These are phyloP conservation scores for Collybiopsis luxurians DNA, from an alignment of 768 basidiomycete genomes.

Conservation along the genomic window DNA sequence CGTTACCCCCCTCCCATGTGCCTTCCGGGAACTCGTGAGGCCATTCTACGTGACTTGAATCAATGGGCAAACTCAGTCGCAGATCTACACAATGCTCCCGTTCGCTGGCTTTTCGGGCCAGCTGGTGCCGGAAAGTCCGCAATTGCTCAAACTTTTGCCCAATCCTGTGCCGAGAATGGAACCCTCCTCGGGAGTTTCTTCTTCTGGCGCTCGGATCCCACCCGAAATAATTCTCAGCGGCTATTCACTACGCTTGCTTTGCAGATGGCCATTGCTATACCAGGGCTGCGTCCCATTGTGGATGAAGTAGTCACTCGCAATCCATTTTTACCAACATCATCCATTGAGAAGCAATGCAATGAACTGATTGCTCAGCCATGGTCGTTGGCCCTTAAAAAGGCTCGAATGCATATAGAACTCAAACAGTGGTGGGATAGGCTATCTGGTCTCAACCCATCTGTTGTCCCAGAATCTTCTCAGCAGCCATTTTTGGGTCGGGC, in stretches of 20 bases:
- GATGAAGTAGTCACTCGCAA: not conserved
- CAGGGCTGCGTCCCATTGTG: not conserved
- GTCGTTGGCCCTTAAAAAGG: too few species aligned
- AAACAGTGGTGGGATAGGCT: too few species aligned
- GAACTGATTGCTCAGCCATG: not conserved
- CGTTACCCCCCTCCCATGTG: not conserved
- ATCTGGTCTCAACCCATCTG: too few species aligned
- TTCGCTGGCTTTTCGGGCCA: not conserved
- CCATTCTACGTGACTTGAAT: not conserved
- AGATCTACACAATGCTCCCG: not conserved
- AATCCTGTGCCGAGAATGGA: too few species aligned
- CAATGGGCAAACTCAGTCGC: not conserved
- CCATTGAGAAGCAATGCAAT: not conserved
- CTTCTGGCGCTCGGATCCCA: too few species aligned
- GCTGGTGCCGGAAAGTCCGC: too few species aligned
- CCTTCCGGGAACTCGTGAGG: not conserved
- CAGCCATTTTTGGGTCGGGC: too few species aligned
- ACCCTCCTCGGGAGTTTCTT: too few species aligned
- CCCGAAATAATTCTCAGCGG: not conserved
- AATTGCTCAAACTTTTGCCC: too few species aligned
- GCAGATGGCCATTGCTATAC: not conserved
- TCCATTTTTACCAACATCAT: not conserved
- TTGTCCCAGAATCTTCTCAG: too few species aligned
- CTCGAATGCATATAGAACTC: too few species aligned
- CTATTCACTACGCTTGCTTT: not conserved